Evolutionary conservation across 805 yeast genomes (phyloP), one percentile per base, ranked within the genome.

Genomic region (Starmerella bacillaris): DNA sequence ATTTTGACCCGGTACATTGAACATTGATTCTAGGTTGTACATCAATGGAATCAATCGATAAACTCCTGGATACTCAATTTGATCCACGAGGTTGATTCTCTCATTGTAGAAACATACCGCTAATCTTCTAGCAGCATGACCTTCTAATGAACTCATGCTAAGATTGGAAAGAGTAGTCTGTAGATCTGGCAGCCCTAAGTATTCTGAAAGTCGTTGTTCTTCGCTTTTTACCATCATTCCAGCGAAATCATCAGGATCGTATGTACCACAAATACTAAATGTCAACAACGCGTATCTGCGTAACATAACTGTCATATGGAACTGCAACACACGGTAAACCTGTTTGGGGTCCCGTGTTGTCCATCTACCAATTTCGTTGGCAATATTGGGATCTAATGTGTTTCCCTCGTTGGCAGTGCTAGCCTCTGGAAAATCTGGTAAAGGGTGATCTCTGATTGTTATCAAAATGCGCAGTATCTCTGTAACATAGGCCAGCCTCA

Each of bases 41-140:
- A 94, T 94, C 14, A 83, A 60, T 21, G 65, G 60, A 17, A 77
- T 61, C 33, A 83, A 58, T 27, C 64, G 61, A n/a, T 75, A 56
- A 2, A 66, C 49, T 0, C 78, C 78, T 0, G 92, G 89, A 45
- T 70, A 80, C 26, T 68, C 71, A 16, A 77, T 31, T 14, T 26
- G 30, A 5, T 19, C 14, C 16, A 15, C 5, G 7, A 7, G 21
- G 5, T 6, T 6, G 19, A 5, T 20, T 12, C n/a, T 15, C 18
- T 15, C 21, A 19, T 28, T 22, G 16, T 14, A 2, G 31, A 24
- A 19, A 19, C 16, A 9, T 8, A 5, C n/a, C 15, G 30, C 36
- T 21, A 31, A 7, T 7, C 33, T 5, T 30, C 38, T 18, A 15
- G 29, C 35, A 18, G 37, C 22, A 17, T 20, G 3, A 4, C 41